These are phyloP conservation scores for Trichoderma reesei DNA, from an alignment of 495 filamentous ascomycete species.

Conservation along the genomic window DNA sequence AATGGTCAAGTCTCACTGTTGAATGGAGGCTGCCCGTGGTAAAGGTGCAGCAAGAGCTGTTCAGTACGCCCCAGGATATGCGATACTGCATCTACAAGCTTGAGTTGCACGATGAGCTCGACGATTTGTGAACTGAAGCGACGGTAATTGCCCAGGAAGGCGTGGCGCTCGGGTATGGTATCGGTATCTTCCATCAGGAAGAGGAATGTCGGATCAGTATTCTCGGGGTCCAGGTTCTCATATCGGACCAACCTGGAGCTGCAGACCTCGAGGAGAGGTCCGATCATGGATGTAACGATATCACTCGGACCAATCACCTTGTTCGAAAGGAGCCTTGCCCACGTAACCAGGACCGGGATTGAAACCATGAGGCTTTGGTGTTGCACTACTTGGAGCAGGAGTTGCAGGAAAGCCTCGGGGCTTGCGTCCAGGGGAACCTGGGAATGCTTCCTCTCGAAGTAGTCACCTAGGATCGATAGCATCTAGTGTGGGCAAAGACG, in stretches of 20 bases:
- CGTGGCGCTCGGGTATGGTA: slow-evolving; percentile 86
- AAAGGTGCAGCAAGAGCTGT: slow-evolving; percentile 61
- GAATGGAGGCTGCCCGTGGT: slow-evolving; percentile 59
- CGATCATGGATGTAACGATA: slow-evolving; percentile 57
- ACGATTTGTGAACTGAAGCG: slow-evolving; percentile 80
- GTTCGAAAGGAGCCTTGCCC: slow-evolving; percentile 68
- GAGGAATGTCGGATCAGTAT: slow-evolving; percentile 64
- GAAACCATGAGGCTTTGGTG: slow-evolving; percentile 85
- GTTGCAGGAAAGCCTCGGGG: slow-evolving; percentile 64
- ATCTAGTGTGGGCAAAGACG: slow-evolving; percentile 41
- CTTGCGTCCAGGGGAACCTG: slow-evolving; percentile 45
- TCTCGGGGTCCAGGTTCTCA: slow-evolving; percentile 72
- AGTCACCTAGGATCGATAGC: slow-evolving; percentile 73
- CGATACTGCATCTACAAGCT: slow-evolving; percentile 72
- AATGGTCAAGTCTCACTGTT: slow-evolving; percentile 38
- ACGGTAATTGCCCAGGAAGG: slow-evolving; percentile 94
- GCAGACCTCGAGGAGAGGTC: slow-evolving; percentile 68
- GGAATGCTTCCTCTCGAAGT: slow-evolving; percentile 65
- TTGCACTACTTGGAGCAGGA: slow-evolving; percentile 69
- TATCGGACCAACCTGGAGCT: slow-evolving; percentile 71
- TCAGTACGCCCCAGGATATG: slow-evolving; percentile 76
- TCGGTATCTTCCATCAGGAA: slow-evolving; percentile 90
- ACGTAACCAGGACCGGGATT: slow-evolving; percentile 82
- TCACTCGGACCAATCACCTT: slow-evolving; percentile 53
- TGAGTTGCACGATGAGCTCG: slow-evolving; percentile 68